Conservation (phyloP, 495 filamentous ascomycete species). For the Physcia stellaris region DNA sequence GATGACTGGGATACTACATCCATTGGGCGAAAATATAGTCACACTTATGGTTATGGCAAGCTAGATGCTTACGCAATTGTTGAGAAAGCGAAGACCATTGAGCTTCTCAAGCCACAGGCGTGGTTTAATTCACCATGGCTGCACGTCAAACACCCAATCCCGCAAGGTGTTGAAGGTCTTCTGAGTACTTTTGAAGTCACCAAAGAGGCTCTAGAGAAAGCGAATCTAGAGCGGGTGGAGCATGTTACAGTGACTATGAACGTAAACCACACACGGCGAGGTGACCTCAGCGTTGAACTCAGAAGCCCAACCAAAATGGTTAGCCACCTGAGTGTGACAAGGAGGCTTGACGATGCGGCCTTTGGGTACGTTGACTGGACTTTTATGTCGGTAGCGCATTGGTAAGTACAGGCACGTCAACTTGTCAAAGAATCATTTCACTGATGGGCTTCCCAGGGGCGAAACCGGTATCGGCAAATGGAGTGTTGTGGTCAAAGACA, state of each 20-base stretch:
- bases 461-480: slow-evolving; percentile 78
- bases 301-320: slow-evolving; percentile 70
- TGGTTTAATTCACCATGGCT: slow-evolving; percentile 93
- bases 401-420: slow-evolving; percentile 38
- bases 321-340: slow-evolving; percentile 67
- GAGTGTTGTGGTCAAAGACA: slow-evolving; percentile 85
- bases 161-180: slow-evolving; percentile 72
- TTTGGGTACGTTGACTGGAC: slow-evolving; percentile 93
- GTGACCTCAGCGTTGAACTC: slow-evolving; percentile 86
- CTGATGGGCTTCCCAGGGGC: slow-evolving; percentile 43
- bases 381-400: slow-evolving; percentile 96
- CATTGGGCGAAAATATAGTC: slow-evolving; percentile 76
- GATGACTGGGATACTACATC: slow-evolving; percentile 72
- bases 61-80: slow-evolving; percentile 78
- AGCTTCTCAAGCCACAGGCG: slow-evolving; percentile 88
- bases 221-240: slow-evolving; percentile 76
- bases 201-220: slow-evolving; percentile 54
- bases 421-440: not conserved
- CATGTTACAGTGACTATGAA: slow-evolving; percentile 99
- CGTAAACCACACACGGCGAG: slow-evolving; percentile 67
- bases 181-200: slow-evolving; percentile 68
- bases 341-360: slow-evolving; percentile 45
- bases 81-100: slow-evolving; percentile 71
- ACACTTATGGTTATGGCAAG: slow-evolving; percentile 92
- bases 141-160: slow-evolving; percentile 72